Evolutionary conservation across 2,329 filamentous ascomycete genomes (phyloP).

Genomic region (Sporothrix protearum): DNA sequence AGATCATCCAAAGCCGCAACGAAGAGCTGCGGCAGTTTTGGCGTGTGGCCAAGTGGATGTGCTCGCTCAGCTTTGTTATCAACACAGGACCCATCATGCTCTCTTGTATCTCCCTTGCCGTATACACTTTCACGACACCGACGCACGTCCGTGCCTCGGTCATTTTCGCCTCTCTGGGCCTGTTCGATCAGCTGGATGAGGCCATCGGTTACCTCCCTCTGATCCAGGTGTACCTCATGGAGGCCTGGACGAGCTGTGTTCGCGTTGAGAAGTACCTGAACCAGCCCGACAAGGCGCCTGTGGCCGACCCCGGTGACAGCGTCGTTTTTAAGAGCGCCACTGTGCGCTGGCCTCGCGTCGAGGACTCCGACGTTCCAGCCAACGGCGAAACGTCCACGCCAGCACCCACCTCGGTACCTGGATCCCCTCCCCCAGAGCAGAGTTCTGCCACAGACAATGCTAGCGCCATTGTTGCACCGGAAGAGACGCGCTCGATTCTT

Average conservation of each 20-base stretch:
- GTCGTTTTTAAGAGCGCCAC: slow-evolving; percentile 36
- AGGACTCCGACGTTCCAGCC: slow-evolving; percentile 29
- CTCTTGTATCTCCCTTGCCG: slow-evolving; percentile 34
- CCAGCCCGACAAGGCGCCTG: slow-evolving; percentile 34
- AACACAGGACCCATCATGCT: slow-evolving; percentile 37
- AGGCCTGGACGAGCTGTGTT: slow-evolving; percentile 38
- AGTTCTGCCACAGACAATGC: neutral
- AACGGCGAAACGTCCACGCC: neutral
- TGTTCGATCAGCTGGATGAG: slow-evolving; percentile 38
- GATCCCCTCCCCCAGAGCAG: neutral
- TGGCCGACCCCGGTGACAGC: slow-evolving; percentile 30
- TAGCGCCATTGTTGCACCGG: slow-evolving; percentile 7
- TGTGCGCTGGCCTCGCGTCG: slow-evolving; percentile 36
- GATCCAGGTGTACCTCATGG: slow-evolving; percentile 37
- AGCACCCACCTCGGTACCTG: neutral
- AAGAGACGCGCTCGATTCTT: slow-evolving; percentile 35
- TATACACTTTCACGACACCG: slow-evolving; percentile 36
- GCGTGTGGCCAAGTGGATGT: slow-evolving; percentile 35
- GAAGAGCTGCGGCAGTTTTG: slow-evolving; percentile 38
- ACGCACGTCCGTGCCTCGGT: slow-evolving; percentile 37
- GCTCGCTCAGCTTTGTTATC: slow-evolving; percentile 34
- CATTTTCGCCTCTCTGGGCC: slow-evolving; percentile 37
- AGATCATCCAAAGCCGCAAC: slow-evolving; percentile 36
- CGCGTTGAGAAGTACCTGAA: slow-evolving; percentile 37
- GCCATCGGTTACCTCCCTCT: slow-evolving; percentile 35